Conservation (phyloP, 192 early-diverging fungal species). For the Chytriomyces sp. region DNA sequence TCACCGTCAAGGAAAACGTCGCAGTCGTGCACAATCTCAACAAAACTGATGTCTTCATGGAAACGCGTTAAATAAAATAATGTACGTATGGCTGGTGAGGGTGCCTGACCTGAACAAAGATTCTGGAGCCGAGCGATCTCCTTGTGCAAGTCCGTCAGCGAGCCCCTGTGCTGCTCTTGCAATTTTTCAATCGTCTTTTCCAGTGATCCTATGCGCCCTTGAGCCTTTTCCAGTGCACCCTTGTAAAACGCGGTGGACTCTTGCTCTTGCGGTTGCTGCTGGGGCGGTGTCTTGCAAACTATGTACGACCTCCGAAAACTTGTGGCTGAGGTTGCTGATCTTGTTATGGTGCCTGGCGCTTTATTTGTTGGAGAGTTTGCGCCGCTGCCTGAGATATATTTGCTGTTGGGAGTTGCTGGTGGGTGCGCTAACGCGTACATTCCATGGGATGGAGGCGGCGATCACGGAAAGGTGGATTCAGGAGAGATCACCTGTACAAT, state of each 20-base stretch:
- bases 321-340: neutral
- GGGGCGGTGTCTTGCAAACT: conserved; percentile 3
- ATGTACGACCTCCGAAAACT: conserved; percentile 27
- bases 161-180: conserved; percentile 43
- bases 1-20: neutral
- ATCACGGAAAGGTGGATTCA: too few species aligned
- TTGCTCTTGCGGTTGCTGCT: neutral
- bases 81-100: too few species aligned
- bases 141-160: conserved; percentile 47
- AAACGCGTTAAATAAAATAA: neutral
- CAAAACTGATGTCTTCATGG: conserved; percentile 17
- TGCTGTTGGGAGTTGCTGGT: conserved; percentile 19
- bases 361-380: neutral
- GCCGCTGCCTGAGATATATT: conserved; percentile 17
- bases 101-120: conserved; percentile 44
- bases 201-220: conserved; percentile 38
- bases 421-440: too few species aligned
- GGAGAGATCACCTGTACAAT: too few species aligned
- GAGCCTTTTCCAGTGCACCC: conserved; percentile 24
- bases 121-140: conserved; percentile 49
- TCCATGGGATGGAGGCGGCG: too few species aligned
- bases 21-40: conserved; percentile 13
- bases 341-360: neutral
- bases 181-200: conserved; percentile 51
- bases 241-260: neutral